phyloP scores from a whole-genome alignment of 2,329 filamentous ascomycete genomes.

The Trichoderma sp. region DNA sequence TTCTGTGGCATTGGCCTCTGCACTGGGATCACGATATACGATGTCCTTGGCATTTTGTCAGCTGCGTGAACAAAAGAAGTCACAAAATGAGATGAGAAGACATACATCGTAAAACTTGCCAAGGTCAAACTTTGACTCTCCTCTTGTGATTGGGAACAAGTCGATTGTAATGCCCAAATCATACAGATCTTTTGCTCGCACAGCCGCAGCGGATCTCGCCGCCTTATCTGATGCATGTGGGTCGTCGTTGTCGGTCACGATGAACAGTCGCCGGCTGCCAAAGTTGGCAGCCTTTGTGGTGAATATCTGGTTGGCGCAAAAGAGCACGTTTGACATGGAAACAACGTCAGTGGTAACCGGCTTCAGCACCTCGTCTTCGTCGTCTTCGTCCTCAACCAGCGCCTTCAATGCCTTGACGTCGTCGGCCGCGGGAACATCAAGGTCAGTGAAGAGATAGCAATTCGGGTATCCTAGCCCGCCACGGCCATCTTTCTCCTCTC shows the following conservation, averaged over 20 bases:
- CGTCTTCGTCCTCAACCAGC: constrained; percentile 75
- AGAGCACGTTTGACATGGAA: constrained; percentile 84
- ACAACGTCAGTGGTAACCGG: constrained; percentile 65
- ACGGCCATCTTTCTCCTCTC: constrained; percentile 60
- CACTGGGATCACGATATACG: constrained; percentile 74
- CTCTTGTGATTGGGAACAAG: constrained; percentile 80
- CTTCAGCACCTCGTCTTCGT: constrained; percentile 64
- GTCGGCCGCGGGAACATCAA: constrained; percentile 80
- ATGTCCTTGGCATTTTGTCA: constrained; percentile 62
- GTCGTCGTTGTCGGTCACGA: constrained; percentile 91
- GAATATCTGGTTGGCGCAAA: constrained; percentile 95
- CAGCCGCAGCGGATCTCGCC: constrained; percentile 71
- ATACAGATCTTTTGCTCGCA: constrained; percentile 90
- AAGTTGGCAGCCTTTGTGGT: constrained; percentile 94
- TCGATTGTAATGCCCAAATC: constrained; percentile 91
- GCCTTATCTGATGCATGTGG: constrained; percentile 73
- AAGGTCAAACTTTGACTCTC: constrained; percentile 70
- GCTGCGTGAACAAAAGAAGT: neutral
- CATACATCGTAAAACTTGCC: constrained; percentile 86
- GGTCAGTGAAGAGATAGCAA: constrained; percentile 85
- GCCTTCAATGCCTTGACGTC: constrained; percentile 79
- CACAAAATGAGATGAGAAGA: neutral
- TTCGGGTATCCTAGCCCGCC: constrained; percentile 72
- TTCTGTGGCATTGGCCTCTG: constrained; percentile 57
- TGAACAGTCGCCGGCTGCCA: constrained; percentile 85